Base-by-base conservation (phyloP, 371 early-diverging fungal species). In the Synchytrium microbalum region DNA sequence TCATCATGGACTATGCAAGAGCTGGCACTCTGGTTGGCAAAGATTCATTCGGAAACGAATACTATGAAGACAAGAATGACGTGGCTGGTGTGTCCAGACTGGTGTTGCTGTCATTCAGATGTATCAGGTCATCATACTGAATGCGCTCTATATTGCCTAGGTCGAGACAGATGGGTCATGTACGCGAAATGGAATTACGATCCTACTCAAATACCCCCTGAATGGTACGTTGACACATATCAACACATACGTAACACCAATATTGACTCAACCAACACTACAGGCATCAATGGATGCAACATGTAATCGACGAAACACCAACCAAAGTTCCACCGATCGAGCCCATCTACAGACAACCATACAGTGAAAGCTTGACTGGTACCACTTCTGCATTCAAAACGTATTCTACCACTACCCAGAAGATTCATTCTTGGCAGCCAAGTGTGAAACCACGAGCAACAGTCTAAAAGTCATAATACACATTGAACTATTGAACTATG, bases 161-260 rank as follows among this genome's bases (percentile, higher is more conserved):
- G 64, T 24, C 92, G 96, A 76, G 92, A 88, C 73, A 88, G 96
- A 65, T 96, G 96, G 96, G 89, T 92, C 60, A 75, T 92, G 60
- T 92, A 86, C 66, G 86, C 83, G 60, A 79, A 78, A 65, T 88
- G 86, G 75, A 77, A 81, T 66, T 80, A 67, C 55, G 95, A 95
- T 70, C 81, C 88, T 31, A 82, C 84, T 38, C 88, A 90, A 75
- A 86, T 95, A 62, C 87, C 93, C 28, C 88, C 96, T 54, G 91
- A 90, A 77, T 96, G 96, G 92, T 90, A 83, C 28, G 13, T 57
- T 57, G 57, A 5, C 2, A 56, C 16, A 52, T 31, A 3, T 13
- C 32, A 66, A 23, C 8, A 68, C 62, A n/a, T 13, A 2, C 23
- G 0, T 19, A 61, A 13, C 31, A 51, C 26, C 24, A 14, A 25